Evolutionary conservation across 225 moss, liverwort and hornwort genomes (phyloP).

Genomic region (Sphagnum contortum): DNA sequence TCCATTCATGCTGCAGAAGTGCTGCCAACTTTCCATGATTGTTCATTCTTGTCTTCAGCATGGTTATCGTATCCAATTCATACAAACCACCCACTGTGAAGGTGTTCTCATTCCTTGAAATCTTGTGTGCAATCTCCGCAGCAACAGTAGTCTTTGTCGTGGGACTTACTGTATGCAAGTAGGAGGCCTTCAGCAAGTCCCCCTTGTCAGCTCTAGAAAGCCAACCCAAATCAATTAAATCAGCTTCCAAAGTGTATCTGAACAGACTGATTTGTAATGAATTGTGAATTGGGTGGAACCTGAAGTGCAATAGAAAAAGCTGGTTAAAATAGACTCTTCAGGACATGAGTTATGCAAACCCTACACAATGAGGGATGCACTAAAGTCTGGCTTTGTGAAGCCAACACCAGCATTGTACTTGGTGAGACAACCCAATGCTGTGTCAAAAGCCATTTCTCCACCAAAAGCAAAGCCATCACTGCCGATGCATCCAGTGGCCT

Average conservation of each 20-base stretch:
- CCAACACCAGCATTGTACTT: too few relatives aligned
- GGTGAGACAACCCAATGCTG: too few relatives aligned
- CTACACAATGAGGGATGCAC: not conserved
- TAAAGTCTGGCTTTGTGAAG: too few relatives aligned
- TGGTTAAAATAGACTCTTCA: not conserved
- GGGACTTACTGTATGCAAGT: constrained; percentile 40
- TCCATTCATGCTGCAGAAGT: constrained; percentile 53
- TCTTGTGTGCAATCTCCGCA: constrained; percentile 46
- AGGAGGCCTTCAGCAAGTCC: constrained; percentile 44
- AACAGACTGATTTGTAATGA: too few relatives aligned
- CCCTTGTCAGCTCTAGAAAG: constrained; percentile 15
- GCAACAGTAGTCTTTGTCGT: constrained; percentile 36
- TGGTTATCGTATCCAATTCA: constrained; percentile 46
- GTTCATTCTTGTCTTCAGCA: constrained; percentile 35
- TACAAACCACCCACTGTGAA: constrained; percentile 54
- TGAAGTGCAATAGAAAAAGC: not conserved
- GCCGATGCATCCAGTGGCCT: too few relatives aligned
- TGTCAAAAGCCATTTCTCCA: too few relatives aligned
- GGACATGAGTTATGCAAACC: not conserved
- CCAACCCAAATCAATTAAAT: too few relatives aligned
- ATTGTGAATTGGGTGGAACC: too few relatives aligned
- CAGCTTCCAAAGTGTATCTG: too few relatives aligned
- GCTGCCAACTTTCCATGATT: constrained; percentile 53
- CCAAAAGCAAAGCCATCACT: too few relatives aligned
- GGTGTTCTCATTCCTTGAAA: constrained; percentile 55